These are phyloP conservation scores for Imleria badia DNA, from an alignment of 768 basidiomycete genomes.

Conservation along the genomic window DNA sequence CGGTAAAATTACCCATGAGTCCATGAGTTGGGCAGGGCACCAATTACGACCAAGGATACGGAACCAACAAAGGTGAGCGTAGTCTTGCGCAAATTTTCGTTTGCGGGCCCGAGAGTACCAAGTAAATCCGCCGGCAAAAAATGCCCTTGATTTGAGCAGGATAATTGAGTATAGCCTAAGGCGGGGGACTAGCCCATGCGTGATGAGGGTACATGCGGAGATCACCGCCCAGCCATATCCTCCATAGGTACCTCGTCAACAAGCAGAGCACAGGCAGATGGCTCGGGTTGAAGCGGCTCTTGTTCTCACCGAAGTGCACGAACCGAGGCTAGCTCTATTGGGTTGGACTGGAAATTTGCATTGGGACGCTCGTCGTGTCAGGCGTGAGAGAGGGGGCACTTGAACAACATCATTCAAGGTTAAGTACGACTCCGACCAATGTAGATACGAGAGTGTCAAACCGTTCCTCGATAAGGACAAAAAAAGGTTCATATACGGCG, in stretches of 20 bases:
- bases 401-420: not conserved
- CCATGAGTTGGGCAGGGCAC: slow-evolving; percentile 29
- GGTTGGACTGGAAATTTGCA: not conserved
- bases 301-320: not conserved
- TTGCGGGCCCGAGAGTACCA: no score
- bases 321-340: not conserved
- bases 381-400: not conserved
- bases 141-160: slow-evolving; percentile 19
- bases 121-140: slow-evolving; percentile 28
- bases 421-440: not conserved
- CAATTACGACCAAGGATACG: slow-evolving; percentile 29
- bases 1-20: slow-evolving; percentile 29
- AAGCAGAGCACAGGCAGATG: not conserved
- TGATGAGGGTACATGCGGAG: slow-evolving; percentile 27
- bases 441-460: slow-evolving; percentile 3
- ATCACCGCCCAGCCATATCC: slow-evolving; percentile 36
- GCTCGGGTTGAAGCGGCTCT: not conserved
- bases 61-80: slow-evolving; percentile 36
- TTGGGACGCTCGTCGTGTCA: not conserved
- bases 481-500: not conserved
- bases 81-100: slow-evolving; percentile 20
- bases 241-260: slow-evolving; percentile 24
- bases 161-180: not conserved
- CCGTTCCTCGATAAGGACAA: not conserved
- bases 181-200: slow-evolving; percentile 15